These are phyloP conservation scores for Pterocarpus macrocarpus DNA, from an alignment of 306 rosid species.

Conservation along the genomic window DNA sequence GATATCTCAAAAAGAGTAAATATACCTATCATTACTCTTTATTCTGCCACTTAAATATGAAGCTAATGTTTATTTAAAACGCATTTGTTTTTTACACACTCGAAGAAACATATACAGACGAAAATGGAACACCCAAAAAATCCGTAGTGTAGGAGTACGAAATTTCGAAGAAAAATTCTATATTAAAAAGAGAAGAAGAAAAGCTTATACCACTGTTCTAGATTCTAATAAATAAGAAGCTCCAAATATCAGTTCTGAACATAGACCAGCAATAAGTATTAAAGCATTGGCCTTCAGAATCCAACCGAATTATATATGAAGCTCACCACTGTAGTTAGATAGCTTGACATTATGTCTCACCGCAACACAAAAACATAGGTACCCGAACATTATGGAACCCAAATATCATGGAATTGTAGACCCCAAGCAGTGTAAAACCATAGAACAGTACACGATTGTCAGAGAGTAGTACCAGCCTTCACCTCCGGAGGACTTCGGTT, in stretches of 20 bases:
- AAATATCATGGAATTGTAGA: slow-evolving; percentile 14
- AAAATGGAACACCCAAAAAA: neutral
- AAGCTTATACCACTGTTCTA: slow-evolving; percentile 37
- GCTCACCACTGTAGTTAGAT: slow-evolving; percentile 43
- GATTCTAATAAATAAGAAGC: slow-evolving; percentile 36
- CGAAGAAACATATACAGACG: neutral
- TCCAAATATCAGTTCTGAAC: slow-evolving; percentile 40
- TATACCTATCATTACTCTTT: too few species aligned
- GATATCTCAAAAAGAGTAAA: too few species aligned
- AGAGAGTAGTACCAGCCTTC: slow-evolving; percentile 37
- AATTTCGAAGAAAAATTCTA: slow-evolving; percentile 6
- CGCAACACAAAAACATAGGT: neutral
- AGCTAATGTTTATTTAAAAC: neutral
- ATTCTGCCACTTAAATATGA: slow-evolving; percentile 16
- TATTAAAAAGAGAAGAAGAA: neutral
- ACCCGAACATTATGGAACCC: slow-evolving; percentile 12
- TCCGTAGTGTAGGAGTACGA: neutral
- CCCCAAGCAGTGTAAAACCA: slow-evolving; percentile 49
- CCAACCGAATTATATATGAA: slow-evolving; percentile 35
- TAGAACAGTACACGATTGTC: slow-evolving; percentile 10
- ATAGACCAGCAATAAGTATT: slow-evolving; percentile 3
- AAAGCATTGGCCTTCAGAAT: slow-evolving; percentile 41
- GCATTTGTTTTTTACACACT: neutral
- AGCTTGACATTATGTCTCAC: slow-evolving; percentile 33
- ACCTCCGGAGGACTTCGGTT: slow-evolving; percentile 52